Evolutionary conservation across 1,284 basidiomycete species (phyloP).

Genomic region (Xerocomus minutiporus): DNA sequence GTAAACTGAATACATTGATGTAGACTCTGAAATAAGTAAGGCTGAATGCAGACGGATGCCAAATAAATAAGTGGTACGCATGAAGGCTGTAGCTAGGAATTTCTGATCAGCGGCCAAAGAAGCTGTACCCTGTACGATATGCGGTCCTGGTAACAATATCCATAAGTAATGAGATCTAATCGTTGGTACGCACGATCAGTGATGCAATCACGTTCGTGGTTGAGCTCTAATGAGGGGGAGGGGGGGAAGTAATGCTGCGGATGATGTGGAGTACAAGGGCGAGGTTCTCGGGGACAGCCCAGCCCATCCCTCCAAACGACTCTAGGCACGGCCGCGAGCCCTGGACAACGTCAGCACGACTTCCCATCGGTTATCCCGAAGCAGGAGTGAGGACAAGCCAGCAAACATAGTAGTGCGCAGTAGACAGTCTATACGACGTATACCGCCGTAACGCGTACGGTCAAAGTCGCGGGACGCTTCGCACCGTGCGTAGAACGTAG

Average conservation of each 20-base stretch:
- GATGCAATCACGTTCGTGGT: slow-evolving; percentile 4
- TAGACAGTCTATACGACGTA: slow-evolving; percentile 46
- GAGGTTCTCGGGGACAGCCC: neutral
- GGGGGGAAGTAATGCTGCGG: slow-evolving; percentile 4
- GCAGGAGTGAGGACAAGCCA: slow-evolving; percentile 42
- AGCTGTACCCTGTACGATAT: slow-evolving; percentile 7
- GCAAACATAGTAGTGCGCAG: slow-evolving; percentile 45
- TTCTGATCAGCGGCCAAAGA: slow-evolving; percentile 7
- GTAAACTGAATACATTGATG: neutral
- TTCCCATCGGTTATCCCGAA: slow-evolving; percentile 35
- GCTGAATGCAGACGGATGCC: neutral
- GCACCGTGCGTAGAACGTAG: slow-evolving; percentile 42
- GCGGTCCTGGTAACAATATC: slow-evolving; percentile 7
- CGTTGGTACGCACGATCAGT: neutral
- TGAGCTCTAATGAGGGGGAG: neutral
- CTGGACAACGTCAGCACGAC: slow-evolving; percentile 42
- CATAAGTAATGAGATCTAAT: slow-evolving; percentile 6
- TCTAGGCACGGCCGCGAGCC: slow-evolving; percentile 4
- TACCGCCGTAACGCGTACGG: slow-evolving; percentile 35
- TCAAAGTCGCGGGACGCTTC: slow-evolving; percentile 31
- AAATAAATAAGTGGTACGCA: neutral
- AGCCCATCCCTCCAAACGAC: neutral
- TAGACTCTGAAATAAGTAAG: neutral
- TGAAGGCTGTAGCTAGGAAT: slow-evolving; percentile 1
- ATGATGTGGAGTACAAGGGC: neutral